phyloP scores from a whole-genome alignment of 2,329 filamentous ascomycete species.

The Neonectria magnoliae region DNA sequence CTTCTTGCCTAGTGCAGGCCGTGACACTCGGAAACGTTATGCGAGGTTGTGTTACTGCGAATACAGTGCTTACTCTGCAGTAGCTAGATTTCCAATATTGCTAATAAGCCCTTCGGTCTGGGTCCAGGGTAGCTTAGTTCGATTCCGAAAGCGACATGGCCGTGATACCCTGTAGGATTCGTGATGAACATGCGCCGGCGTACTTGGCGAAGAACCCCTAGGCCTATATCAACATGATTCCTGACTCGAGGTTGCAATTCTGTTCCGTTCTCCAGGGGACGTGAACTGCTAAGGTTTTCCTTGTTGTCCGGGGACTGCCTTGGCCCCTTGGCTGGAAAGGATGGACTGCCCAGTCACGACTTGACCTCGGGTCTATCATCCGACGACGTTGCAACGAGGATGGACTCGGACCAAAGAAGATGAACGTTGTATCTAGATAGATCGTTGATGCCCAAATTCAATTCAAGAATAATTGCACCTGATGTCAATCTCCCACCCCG shows the following conservation, averaged over 20 bases:
- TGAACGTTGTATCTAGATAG: not conserved
- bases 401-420: not conserved
- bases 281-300: not conserved
- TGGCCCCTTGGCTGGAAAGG: not conserved
- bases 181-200: not conserved
- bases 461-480: not conserved
- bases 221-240: slow-evolving; percentile 1
- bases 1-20: not conserved
- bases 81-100: not conserved
- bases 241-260: slow-evolving; percentile 8
- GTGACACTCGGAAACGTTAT: not conserved
- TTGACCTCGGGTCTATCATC: slow-evolving; percentile 2
- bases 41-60: not conserved
- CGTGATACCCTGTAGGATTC: not conserved
- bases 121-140: not conserved
- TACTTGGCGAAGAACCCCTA: not conserved
- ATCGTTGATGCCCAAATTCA: not conserved
- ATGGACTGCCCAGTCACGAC: not conserved
- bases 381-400: not conserved
- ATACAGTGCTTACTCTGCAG: not conserved
- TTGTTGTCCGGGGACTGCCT: not conserved
- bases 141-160: not conserved
- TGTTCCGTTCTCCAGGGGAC: not conserved
- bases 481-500: not conserved
- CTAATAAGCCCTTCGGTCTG: not conserved